Evolutionary conservation across 345 rosid species (phyloP).

Genomic region (Geranium rotundifolium): DNA sequence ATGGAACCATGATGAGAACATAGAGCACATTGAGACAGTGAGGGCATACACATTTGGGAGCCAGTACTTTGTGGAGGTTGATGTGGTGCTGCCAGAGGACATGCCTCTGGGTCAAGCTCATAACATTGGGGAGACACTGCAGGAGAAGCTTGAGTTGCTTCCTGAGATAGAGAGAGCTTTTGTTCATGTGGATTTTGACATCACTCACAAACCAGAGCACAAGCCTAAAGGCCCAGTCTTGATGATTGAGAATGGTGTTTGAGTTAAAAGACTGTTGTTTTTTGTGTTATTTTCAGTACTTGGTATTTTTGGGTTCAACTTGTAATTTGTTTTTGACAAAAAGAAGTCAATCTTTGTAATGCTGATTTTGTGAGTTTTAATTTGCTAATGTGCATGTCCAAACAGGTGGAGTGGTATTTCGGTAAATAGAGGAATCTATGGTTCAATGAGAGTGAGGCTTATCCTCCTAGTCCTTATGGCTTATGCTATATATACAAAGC

Average conservation of each 20-base stretch:
- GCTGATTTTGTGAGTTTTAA: too few relatives aligned
- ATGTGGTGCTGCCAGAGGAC: constrained; percentile 30
- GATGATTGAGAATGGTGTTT: neutral
- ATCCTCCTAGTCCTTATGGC: too few relatives aligned
- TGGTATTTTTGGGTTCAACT: too few relatives aligned
- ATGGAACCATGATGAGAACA: constrained; percentile 41
- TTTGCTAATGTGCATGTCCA: too few relatives aligned
- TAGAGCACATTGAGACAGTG: constrained; percentile 32
- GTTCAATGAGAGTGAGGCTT: too few relatives aligned
- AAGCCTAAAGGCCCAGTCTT: constrained; percentile 10
- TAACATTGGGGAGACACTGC: constrained; percentile 36
- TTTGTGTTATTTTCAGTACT: too few relatives aligned
- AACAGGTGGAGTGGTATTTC: too few relatives aligned
- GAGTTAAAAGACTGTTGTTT: too few relatives aligned
- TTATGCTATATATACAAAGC: too few relatives aligned
- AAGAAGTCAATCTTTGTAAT: too few relatives aligned
- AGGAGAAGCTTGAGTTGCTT: constrained; percentile 37
- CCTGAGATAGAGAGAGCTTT: constrained; percentile 35
- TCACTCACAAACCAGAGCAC: constrained; percentile 25
- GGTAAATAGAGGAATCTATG: too few relatives aligned
- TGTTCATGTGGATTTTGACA: constrained; percentile 35
- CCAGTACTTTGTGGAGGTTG: constrained; percentile 37
- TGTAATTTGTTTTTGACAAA: too few relatives aligned
- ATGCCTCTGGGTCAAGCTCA: constrained; percentile 31
- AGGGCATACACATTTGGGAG: constrained; percentile 35